A percentile compares a stretch with the other conserved stretches of the same genome.
Evolutionary conservation across 2,329 filamentous ascomycete species (phyloP).

Genomic region (Chrysoporthe austroafricana): DNA sequence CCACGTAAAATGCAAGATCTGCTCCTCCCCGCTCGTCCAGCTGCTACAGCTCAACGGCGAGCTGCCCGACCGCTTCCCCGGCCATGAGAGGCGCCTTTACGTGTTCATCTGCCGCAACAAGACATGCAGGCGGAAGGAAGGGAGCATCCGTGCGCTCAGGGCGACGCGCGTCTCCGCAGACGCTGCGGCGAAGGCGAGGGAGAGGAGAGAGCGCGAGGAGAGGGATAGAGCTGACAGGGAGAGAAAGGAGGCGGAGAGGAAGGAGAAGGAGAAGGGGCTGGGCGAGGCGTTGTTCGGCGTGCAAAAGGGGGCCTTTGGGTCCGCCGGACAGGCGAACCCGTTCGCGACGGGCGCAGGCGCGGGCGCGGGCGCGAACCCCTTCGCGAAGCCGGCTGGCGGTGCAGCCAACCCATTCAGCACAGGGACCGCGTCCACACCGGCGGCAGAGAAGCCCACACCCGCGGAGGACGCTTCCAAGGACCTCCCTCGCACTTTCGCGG

Average conservation of each 20-base stretch:
- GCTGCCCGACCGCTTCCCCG: slow-evolving; percentile 81
- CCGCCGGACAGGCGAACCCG: slow-evolving; percentile 51
- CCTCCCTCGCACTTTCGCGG: slow-evolving; percentile 68
- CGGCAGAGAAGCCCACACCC: slow-evolving; percentile 37
- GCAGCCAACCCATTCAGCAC: slow-evolving; percentile 48
- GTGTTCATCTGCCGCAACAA: slow-evolving; percentile 81
- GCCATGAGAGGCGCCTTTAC: slow-evolving; percentile 86
- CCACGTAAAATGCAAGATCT: slow-evolving; percentile 84
- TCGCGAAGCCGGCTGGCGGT: slow-evolving; percentile 51
- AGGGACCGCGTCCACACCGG: slow-evolving; percentile 32
- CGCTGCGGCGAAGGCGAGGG: slow-evolving; percentile 35
- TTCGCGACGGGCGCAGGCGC: slow-evolving; percentile 50
- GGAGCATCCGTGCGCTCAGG: slow-evolving; percentile 77
- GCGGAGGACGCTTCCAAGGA: slow-evolving; percentile 33
- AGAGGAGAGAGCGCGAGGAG: slow-evolving; percentile 40
- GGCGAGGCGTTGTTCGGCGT: slow-evolving; percentile 74
- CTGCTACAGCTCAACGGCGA: slow-evolving; percentile 92
- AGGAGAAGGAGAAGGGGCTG: slow-evolving; percentile 47
- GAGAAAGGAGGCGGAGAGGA: slow-evolving; percentile 35
- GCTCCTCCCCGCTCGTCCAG: slow-evolving; percentile 80
- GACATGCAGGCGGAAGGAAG: slow-evolving; percentile 78
- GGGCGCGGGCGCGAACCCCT: slow-evolving; percentile 64
- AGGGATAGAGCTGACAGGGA: slow-evolving; percentile 39
- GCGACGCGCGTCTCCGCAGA: slow-evolving; percentile 62
- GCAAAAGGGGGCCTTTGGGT: slow-evolving; percentile 46